Conservation (phyloP, 1,284 basidiomycete species). For the Wallemia ichthyophaga region DNA sequence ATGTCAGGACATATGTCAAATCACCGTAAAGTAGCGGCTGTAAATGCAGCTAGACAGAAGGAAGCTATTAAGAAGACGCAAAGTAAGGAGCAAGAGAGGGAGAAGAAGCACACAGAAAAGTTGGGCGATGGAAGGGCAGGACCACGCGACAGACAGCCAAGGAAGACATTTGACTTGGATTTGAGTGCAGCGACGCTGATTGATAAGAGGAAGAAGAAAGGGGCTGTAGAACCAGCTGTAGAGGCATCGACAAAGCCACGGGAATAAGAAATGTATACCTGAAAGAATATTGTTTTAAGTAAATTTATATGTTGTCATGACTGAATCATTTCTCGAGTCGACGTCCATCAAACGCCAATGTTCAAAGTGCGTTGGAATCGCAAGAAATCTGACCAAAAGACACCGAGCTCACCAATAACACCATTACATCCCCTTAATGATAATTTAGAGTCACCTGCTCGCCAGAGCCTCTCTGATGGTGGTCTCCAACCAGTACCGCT, state of each 20-base stretch:
- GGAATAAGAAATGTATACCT: too few relatives aligned
- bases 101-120: conserved; percentile 9
- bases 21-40: conserved; percentile 17
- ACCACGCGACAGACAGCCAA: not conserved
- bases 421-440: not conserved
- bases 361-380: not conserved
- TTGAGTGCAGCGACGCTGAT: conserved; percentile 4
- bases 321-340: not conserved
- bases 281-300: not conserved
- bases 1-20: not conserved
- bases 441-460: not conserved
- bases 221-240: too few relatives aligned
- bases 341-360: not conserved
- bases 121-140: not conserved
- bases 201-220: conserved; percentile 3
- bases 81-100: conserved; percentile 16
- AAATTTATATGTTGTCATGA: not conserved
- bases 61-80: conserved; percentile 19
- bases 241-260: too few relatives aligned
- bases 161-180: conserved; percentile 5
- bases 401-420: not conserved
- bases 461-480: not conserved
- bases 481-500: not conserved
- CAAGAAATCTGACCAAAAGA: not conserved
- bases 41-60: conserved; percentile 23